Conservation (phyloP, 345 rosid species). For the Carallia brachiata region DNA sequence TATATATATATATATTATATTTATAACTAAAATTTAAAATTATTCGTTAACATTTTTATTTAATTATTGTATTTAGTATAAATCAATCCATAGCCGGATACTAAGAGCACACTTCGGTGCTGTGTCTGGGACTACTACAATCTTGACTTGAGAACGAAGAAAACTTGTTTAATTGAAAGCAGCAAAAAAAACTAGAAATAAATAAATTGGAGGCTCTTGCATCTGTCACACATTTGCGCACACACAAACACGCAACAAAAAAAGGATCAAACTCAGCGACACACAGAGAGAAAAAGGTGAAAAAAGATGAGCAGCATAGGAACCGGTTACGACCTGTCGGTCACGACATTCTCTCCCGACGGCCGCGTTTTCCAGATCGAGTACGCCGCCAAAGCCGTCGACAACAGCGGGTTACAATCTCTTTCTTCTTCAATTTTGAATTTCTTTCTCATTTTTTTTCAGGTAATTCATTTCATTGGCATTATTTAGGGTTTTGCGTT, state of each 20-base stretch:
- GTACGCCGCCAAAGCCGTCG: conserved; percentile 99
- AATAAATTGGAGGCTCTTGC: not conserved
- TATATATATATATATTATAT: no score
- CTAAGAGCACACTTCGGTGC: no score
- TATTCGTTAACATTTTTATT: no score
- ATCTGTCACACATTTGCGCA: not conserved
- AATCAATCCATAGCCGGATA: no score
- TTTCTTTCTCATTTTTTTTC: not conserved
- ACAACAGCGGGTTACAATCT: conserved; percentile 79
- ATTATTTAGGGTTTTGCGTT: conserved; percentile 11
- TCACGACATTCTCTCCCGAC: conserved; percentile 98
- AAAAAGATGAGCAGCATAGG: conserved; percentile 91
- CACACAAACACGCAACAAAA: not conserved
- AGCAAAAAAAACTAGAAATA: no score
- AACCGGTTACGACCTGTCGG: conserved; percentile 98
- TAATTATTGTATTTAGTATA: no score
- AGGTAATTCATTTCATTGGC: not conserved
- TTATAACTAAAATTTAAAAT: no score
- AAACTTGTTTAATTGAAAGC: not conserved
- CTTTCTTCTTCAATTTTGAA: not conserved
- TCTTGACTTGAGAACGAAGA: not conserved
- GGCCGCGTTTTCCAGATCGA: conserved; percentile 99
- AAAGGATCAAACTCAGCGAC: not conserved
- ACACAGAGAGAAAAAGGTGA: not conserved
- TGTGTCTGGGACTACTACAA: no score